Base-by-base conservation (phyloP, 345 rosid genomes). In the Boechera divaricarpa region DNA sequence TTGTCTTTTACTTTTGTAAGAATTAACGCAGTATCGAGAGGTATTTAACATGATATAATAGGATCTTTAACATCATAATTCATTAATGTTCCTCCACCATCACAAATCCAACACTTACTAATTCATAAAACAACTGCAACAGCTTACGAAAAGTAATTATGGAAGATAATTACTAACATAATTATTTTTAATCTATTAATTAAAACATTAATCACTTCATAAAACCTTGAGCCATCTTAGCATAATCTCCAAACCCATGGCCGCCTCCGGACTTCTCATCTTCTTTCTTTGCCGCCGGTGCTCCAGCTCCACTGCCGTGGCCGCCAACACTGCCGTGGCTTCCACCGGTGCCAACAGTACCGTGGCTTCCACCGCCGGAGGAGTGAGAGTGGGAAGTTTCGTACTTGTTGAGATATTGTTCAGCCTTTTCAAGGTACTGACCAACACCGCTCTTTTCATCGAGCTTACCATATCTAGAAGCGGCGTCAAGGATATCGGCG, bases 141-240 rank as follows among this genome's bases (percentile, higher is more conserved):
- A 63, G 21, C 36, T 70, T 44, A 63, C 16, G 45, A 63, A 35
- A 33, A 35, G 71, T 54, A 63, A 70, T 47, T 18, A 77, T 55
- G 13, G 13, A 70, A 77, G 76, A 69, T 28, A 70, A 35, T 54
- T 36, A 70, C 52, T 56, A 70, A 41, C 66, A 77, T 10, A 28
- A 33, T 53, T 62, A 54, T 41, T 56, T 31, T 24, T 69, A 62
- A 53, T 32, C 39, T 54, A 69, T 2, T 42, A 32, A 74, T 42
- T 26, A 44, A 28, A 55, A 45, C 65, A 56, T 63, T 71, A 65
- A 49, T 72, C 69, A 72, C 41, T 78, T 80, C 70, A 88, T 58
- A 73, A 88, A 87, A 33, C 93, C 89, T 78, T 87, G 80, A 73
- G 91, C 94, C 90, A 83, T 82, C 85, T 89, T 89, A 63, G 87